phyloP scores from a whole-genome alignment of 306 rosid genomes.

The Morella rubra region DNA sequence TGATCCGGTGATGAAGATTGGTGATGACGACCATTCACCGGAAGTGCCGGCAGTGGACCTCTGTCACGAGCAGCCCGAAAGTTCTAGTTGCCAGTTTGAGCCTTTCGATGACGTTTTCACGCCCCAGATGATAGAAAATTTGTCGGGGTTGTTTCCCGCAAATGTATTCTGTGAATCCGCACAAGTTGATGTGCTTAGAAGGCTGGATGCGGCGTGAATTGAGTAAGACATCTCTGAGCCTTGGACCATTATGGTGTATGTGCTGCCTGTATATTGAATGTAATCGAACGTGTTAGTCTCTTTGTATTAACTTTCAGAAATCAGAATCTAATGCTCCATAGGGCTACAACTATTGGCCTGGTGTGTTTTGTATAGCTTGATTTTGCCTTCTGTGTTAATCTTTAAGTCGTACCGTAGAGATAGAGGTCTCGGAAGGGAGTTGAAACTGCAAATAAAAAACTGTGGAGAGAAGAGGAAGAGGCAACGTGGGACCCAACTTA shows the following conservation, averaged over 20 bases:
- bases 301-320: neutral
- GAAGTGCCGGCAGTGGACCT: slow-evolving; percentile 32
- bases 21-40: neutral
- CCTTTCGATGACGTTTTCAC: slow-evolving; percentile 51
- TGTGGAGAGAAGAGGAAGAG: neutral
- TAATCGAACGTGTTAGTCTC: neutral
- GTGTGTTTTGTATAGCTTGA: neutral
- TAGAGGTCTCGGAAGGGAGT: neutral
- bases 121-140: slow-evolving; percentile 54
- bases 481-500: neutral
- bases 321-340: no score
- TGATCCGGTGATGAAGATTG: slow-evolving; percentile 12
- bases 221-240: slow-evolving; percentile 11
- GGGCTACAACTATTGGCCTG: no score
- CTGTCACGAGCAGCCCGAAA: slow-evolving; percentile 5
- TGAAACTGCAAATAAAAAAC: neutral
- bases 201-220: slow-evolving; percentile 30
- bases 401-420: neutral
- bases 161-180: slow-evolving; percentile 40
- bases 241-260: neutral
- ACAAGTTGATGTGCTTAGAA: slow-evolving; percentile 29
- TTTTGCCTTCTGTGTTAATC: neutral
- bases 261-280: neutral
- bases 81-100: slow-evolving; percentile 29
- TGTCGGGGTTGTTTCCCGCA: slow-evolving; percentile 39